Evolutionary conservation across 768 basidiomycete species (phyloP), one percentile per base, ranked within the genome.

Genomic region (Lactarius hatsudake): DNA sequence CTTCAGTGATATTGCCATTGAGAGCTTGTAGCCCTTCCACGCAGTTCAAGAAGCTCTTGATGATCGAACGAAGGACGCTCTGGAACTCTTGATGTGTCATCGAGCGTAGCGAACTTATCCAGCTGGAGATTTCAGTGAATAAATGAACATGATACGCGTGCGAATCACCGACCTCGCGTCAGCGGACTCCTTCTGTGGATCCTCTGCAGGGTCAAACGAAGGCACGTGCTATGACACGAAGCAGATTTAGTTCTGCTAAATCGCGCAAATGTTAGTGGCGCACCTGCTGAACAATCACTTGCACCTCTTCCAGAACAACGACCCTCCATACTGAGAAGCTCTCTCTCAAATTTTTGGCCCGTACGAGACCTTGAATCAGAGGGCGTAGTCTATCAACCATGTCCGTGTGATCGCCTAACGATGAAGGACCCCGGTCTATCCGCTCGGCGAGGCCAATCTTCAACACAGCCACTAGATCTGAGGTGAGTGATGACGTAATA

Each of bases 381-480:
- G 94, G 94, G 32, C 83, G 82, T 45, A 94, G 72, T 36, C 86
- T 80, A 69, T 93, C 89, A 62, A 81, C 82, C 59, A 93, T 71
- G 61, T 78, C 74, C 72, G 48, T 18, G 34, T 60, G 45, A 13
- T 58, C 53, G 9, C n/a, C 40, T 3, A 59, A 28, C 10, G n/a
- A 59, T 2, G 58, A 45, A 10, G 2, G 30, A 17, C 28, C 48
- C 17, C 26, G 42, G 34, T 62, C 70, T 34, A 86, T 81, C 23
- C 87, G 83, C 58, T 84, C 81, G 3, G 83, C 77, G 40, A 95
- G 78, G 75, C 93, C 92, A 58, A 81, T 80, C 57, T 84, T 82
- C 34, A 96, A 81, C 3, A 89, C 83, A 30, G 81, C 81, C n/a
- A 93, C 86, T 2, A 96, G 79, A 74, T 96, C 94, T 20, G 84